Percentiles rank a stretch among this genome's conserved stretches.
phyloP scores from a whole-genome alignment of 805 yeast species.

The Sugiyamaella marilandica region DNA sequence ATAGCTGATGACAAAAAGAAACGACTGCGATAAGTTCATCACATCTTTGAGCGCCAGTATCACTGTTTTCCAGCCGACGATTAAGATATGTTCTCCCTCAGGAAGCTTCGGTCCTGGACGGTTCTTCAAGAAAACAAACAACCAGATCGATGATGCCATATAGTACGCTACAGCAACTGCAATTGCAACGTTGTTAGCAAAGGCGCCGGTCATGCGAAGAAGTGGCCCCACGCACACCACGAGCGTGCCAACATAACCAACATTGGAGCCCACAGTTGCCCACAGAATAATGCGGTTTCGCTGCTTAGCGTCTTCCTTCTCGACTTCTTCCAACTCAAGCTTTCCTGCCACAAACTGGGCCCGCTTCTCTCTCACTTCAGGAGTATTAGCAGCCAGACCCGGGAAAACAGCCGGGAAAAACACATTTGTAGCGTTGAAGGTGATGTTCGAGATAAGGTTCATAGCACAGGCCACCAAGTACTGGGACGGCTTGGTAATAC shows the following conservation, averaged over 20 bases:
- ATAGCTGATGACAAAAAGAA: constrained; percentile 11
- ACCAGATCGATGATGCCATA: constrained; percentile 14
- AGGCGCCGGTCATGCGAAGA: constrained; percentile 6
- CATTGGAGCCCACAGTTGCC: constrained; percentile 13
- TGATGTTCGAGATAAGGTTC: constrained; percentile 13
- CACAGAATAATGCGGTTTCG: constrained; percentile 15
- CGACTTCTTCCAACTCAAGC: constrained; percentile 9
- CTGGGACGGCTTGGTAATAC: constrained; percentile 7
- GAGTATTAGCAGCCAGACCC: constrained; percentile 13
- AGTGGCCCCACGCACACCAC: constrained; percentile 14
- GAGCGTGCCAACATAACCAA: constrained; percentile 14
- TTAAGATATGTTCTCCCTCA: constrained; percentile 8
- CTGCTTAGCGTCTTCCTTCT: constrained; percentile 12
- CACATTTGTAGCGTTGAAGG: constrained; percentile 12
- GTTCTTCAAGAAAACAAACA: constrained; percentile 13
- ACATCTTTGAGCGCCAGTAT: constrained; percentile 10
- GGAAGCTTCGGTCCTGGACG: constrained; percentile 14
- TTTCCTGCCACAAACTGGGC: constrained; percentile 13
- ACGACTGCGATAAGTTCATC: constrained; percentile 10
- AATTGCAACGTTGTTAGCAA: constrained; percentile 14
- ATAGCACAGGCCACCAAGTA: constrained; percentile 7
- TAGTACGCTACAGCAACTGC: constrained; percentile 14
- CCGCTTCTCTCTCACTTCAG: constrained; percentile 13
- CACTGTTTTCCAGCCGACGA: constrained; percentile 8
- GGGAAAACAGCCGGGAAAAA: constrained; percentile 18